phyloP scores from a whole-genome alignment of 1,139 yeast genomes.

The Pichia sp. region DNA sequence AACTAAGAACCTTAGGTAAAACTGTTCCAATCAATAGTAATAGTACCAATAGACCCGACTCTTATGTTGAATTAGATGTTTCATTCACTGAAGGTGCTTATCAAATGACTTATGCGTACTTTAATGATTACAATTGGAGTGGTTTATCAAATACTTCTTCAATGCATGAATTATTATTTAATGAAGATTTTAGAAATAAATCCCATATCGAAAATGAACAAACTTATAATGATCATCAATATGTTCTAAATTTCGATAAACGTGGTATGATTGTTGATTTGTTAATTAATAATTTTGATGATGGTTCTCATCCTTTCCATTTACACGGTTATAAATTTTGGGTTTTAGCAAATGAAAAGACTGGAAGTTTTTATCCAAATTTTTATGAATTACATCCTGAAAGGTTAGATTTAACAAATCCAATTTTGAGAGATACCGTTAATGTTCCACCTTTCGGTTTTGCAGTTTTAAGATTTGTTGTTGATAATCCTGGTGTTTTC shows the following conservation, averaged over 20 bases:
- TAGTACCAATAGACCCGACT: slow-evolving; percentile 23
- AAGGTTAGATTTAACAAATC: slow-evolving; percentile 27
- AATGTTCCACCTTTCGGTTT: slow-evolving; percentile 63
- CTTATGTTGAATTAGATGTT: slow-evolving; percentile 21
- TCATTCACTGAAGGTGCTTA: slow-evolving; percentile 18
- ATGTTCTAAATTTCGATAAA: slow-evolving; percentile 14
- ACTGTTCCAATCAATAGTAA: slow-evolving; percentile 18
- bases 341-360: slow-evolving; percentile 12
- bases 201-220: slow-evolving; percentile 6
- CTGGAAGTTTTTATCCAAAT: slow-evolving; percentile 39
- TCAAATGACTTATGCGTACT: slow-evolving; percentile 12
- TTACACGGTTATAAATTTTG: slow-evolving; percentile 62
- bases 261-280: slow-evolving; percentile 42
- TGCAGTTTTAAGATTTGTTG: slow-evolving; percentile 57
- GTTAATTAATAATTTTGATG: slow-evolving; percentile 57
- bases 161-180: slow-evolving; percentile 14
- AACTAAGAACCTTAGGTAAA: slow-evolving; percentile 27
- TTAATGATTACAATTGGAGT: slow-evolving; percentile 13
- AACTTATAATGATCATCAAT: slow-evolving; percentile 9
- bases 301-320: slow-evolving; percentile 73
- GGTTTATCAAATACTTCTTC: slow-evolving; percentile 9
- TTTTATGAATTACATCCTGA: slow-evolving; percentile 40
- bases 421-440: slow-evolving; percentile 66
- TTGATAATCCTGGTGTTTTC: slow-evolving; percentile 90
- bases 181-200: slow-evolving; percentile 1